Evolutionary conservation across 2,329 filamentous ascomycete genomes (phyloP).

Genomic region (Cadophora sp.): DNA sequence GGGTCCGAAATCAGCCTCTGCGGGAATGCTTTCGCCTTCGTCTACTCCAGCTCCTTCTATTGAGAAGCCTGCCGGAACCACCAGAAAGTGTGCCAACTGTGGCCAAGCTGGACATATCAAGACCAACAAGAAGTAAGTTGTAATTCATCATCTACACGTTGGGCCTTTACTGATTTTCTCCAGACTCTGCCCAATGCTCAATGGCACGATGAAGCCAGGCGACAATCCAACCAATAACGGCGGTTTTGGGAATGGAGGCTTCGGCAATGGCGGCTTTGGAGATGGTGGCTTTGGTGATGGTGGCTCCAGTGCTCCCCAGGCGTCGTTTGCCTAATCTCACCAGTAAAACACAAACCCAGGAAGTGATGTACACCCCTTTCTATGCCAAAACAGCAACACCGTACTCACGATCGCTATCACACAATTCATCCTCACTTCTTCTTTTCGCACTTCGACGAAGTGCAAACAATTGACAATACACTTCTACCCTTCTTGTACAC

Average conservation of each 20-base stretch:
- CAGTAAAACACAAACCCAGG: not conserved
- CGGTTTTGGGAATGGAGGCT: constrained; percentile 54
- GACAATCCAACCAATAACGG: constrained; percentile 60
- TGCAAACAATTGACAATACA: not conserved
- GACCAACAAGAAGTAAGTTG: constrained; percentile 90
- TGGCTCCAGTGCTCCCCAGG: constrained; percentile 17
- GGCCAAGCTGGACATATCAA: constrained; percentile 98
- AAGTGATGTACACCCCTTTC: not conserved
- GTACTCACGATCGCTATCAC: not conserved
- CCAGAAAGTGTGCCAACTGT: constrained; percentile 96
- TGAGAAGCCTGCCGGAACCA: constrained; percentile 67
- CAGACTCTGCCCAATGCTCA: constrained; percentile 84
- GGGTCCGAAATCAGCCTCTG: constrained; percentile 6
- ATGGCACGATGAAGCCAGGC: constrained; percentile 76
- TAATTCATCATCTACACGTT: not conserved
- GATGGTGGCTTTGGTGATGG: constrained; percentile 1
- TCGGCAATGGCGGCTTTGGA: not conserved
- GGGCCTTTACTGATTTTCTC: constrained; percentile 36
- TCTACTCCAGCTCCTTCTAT: constrained; percentile 55
- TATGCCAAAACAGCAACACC: too few species aligned
- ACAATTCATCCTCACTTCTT: not conserved
- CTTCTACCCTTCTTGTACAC: constrained; percentile 11
- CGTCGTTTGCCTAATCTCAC: constrained; percentile 16
- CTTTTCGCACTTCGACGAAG: not conserved
- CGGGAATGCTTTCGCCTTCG: constrained; percentile 49